These are phyloP conservation scores for Coelastrella sp. DNA, from an alignment of 139 green algal genomes.

Conservation along the genomic window DNA sequence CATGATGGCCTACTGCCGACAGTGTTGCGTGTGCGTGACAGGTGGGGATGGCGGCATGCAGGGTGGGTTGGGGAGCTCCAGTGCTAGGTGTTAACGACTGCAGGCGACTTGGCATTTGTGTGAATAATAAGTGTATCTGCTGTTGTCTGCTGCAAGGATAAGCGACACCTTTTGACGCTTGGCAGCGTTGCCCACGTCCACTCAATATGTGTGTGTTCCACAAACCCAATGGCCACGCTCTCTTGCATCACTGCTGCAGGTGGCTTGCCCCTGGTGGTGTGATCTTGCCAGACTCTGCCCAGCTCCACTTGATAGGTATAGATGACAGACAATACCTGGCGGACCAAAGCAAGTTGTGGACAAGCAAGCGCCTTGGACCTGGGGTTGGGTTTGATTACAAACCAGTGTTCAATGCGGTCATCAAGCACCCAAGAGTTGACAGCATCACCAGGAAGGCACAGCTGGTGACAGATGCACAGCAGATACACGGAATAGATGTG, in stretches of 20 bases:
- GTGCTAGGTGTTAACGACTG: too few relatives aligned
- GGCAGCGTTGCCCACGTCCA: too few relatives aligned
- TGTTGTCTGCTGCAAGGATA: too few relatives aligned
- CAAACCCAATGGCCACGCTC: too few relatives aligned
- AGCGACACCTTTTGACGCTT: too few relatives aligned
- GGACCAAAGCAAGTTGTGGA: constrained; percentile 86
- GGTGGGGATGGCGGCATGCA: neutral
- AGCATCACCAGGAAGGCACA: neutral
- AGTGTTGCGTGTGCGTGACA: constrained; percentile 55
- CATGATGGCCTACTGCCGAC: constrained; percentile 84
- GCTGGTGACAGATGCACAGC: constrained; percentile 21
- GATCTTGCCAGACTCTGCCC: constrained; percentile 74
- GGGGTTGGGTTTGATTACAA: constrained; percentile 9
- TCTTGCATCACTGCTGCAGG: constrained; percentile 60
- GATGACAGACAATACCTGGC: constrained; percentile 85
- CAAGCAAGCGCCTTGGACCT: constrained; percentile 7
- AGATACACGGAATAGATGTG: neutral
- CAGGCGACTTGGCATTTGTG: too few relatives aligned
- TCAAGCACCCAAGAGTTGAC: constrained; percentile 29
- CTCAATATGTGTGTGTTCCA: too few relatives aligned
- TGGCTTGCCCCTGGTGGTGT: constrained; percentile 72
- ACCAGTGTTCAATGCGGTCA: constrained; percentile 27
- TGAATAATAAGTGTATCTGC: too few relatives aligned
- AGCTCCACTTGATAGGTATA: constrained; percentile 71
- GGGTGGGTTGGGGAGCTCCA: too few relatives aligned